Percentiles rank a stretch among this genome's conserved stretches.
These are phyloP conservation scores for Saitoella complicata DNA, from an alignment of 805 yeast species.

Conservation along the genomic window DNA sequence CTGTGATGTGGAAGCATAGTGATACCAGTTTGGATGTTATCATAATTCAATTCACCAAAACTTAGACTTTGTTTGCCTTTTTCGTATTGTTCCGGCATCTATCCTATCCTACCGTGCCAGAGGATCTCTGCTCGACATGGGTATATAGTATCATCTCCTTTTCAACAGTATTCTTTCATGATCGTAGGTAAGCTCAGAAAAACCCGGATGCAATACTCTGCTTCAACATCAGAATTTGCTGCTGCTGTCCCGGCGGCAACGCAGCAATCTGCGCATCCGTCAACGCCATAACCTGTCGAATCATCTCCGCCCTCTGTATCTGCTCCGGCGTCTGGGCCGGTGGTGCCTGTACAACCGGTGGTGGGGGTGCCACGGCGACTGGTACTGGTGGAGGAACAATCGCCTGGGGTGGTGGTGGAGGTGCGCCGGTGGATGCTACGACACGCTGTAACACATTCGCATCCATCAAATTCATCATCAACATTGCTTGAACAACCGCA, in stretches of 20 bases:
- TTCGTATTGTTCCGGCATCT: too few relatives aligned
- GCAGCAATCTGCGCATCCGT: slow-evolving; percentile 34
- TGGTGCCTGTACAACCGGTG: slow-evolving; percentile 5
- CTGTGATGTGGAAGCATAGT: too few relatives aligned
- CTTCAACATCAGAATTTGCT: slow-evolving; percentile 16
- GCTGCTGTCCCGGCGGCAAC: slow-evolving; percentile 37
- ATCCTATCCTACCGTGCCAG: too few relatives aligned
- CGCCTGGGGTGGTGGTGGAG: slow-evolving; percentile 6
- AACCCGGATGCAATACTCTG: not conserved
- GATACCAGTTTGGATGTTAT: too few relatives aligned
- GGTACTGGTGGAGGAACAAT: not conserved
- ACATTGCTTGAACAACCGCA: slow-evolving; percentile 61
- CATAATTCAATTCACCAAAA: too few relatives aligned
- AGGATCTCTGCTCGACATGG: too few relatives aligned
- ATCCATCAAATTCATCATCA: slow-evolving; percentile 25
- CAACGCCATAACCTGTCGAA: slow-evolving; percentile 36
- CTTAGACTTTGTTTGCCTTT: too few relatives aligned
- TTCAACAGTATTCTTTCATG: too few relatives aligned
- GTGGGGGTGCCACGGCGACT: not conserved
- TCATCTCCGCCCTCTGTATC: slow-evolving; percentile 28
- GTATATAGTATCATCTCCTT: too few relatives aligned
- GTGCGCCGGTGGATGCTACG: slow-evolving; percentile 9
- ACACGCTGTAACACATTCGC: slow-evolving; percentile 17
- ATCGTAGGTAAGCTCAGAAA: not conserved
- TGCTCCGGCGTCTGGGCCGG: slow-evolving; percentile 3